Evolutionary conservation across 2,329 filamentous ascomycete species (phyloP), one percentile per base, ranked within the genome.

Genomic region (Botrytis hyacinthi): DNA sequence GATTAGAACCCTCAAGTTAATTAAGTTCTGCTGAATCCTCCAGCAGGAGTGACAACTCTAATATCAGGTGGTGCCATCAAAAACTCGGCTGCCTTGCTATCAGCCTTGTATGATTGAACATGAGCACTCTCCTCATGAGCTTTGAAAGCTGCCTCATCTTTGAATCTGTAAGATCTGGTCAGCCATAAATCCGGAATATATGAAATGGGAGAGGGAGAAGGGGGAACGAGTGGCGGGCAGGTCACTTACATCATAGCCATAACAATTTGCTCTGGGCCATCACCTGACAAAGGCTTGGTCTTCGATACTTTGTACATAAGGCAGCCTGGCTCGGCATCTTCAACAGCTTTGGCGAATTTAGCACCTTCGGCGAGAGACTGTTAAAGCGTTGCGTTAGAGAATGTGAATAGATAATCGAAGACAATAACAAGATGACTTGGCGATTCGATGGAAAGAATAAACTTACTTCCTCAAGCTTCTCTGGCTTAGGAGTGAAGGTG

Each of bases 401-500:
- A 5, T 4, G 32, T 42, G 4, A 20, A 14, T 10, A 18, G 35
- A 42, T 68, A 29, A 8, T 29, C 29, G 1, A 16, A 22, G 35
- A 29, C 5, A 22, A 14, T 42, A 29, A 48, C 29, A 51, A 29
- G 26, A 68, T 12, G n/a, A 42, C 20, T 57, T 40, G 37, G 51
- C n/a, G 26, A 7, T 40, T 22, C 7, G 16, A 35, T 29, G 22
- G 35, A n/a, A 26, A 1, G 29, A 29, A 44, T 3, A 32, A 32
- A 66, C 35, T 51, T 20, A 71, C 60, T 54, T 66, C 12, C 22
- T 71, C 60, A 1, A 71, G 3, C 16, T 71, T 66, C 4, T 54
- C 70, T 4, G 70, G 70, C 35, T 71, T 71, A 9, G 70, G 59
- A 12, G 70, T 66, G n/a, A 71, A 16, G 14, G 70, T 71, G 26